A percentile compares a stretch with the other conserved stretches of the same genome.
phyloP scores from a whole-genome alignment of 2,329 filamentous ascomycete species.

The Stemphylium lycopersici region DNA sequence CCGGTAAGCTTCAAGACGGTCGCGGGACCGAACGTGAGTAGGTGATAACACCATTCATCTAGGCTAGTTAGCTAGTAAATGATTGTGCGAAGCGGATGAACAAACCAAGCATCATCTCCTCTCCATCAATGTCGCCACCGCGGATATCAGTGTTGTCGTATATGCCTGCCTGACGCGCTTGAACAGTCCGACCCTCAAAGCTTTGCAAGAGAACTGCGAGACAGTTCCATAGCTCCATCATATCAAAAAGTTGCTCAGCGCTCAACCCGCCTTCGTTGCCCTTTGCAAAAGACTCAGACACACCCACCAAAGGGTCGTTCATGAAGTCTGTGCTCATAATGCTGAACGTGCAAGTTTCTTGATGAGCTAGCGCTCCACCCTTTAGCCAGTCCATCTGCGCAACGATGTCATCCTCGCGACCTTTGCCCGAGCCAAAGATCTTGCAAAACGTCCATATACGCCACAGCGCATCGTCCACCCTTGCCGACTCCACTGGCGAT shows the following conservation, averaged over 20 bases:
- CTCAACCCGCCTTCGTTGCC: slow-evolving; percentile 63
- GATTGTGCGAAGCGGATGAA: neutral
- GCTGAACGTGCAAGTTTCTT: slow-evolving; percentile 53
- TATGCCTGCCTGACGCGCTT: slow-evolving; percentile 62
- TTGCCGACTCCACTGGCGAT: slow-evolving; percentile 53
- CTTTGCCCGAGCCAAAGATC: slow-evolving; percentile 65
- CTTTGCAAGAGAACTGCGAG: slow-evolving; percentile 62
- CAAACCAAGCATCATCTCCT: slow-evolving; percentile 61
- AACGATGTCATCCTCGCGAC: slow-evolving; percentile 63
- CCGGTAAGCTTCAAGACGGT: slow-evolving; percentile 60
- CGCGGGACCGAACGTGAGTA: slow-evolving; percentile 64
- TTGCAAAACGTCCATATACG: slow-evolving; percentile 70
- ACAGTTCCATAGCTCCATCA: slow-evolving; percentile 70
- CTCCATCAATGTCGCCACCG: slow-evolving; percentile 57
- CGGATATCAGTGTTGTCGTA: slow-evolving; percentile 57
- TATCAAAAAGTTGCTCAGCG: slow-evolving; percentile 65
- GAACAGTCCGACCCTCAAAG: slow-evolving; percentile 60
- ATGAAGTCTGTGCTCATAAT: slow-evolving; percentile 59
- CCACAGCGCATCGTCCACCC: slow-evolving; percentile 68
- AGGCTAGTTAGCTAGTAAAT: slow-evolving; percentile 20
- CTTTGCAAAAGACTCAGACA: slow-evolving; percentile 62
- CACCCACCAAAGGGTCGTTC: slow-evolving; percentile 61
- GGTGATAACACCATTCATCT: slow-evolving; percentile 67
- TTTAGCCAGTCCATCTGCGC: slow-evolving; percentile 69
- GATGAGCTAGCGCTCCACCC: slow-evolving; percentile 60